phyloP scores from a whole-genome alignment of 176 grass and related monocot genomes.

The Pontederia paniculata region DNA sequence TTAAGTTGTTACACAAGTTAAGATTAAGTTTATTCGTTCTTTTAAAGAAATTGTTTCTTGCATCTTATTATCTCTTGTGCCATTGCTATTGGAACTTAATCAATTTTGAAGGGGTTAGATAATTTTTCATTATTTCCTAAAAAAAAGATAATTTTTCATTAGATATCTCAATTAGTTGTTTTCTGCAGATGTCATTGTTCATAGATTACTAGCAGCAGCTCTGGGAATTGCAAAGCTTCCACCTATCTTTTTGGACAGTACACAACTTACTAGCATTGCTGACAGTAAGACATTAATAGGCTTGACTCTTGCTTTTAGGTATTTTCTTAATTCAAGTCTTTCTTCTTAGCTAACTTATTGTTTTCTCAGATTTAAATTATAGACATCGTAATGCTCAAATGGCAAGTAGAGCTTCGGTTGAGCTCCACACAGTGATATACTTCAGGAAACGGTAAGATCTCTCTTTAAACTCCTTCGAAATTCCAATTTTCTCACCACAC shows the following conservation, averaged over 20 bases:
- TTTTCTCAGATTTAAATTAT: constrained; percentile 68
- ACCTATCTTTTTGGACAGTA: constrained; percentile 77
- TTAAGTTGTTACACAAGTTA: too few species aligned
- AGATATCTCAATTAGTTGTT: background rate
- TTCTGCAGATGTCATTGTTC: constrained; percentile 87
- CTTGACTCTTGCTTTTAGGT: background rate
- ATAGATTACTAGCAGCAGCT: constrained; percentile 90
- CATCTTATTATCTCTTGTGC: too few species aligned
- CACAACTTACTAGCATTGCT: constrained; percentile 72
- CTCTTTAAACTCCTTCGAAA: constrained; percentile 1
- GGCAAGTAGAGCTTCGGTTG: constrained; percentile 91
- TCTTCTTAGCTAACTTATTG: background rate
- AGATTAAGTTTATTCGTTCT: too few species aligned
- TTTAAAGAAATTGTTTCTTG: too few species aligned
- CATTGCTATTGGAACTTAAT: too few species aligned
- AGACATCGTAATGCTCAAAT: constrained; percentile 96
- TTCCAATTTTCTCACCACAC: constrained; percentile 12
- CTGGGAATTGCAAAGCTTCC: constrained; percentile 87
- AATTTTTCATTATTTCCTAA: background rate
- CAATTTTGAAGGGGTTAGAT: too few species aligned
- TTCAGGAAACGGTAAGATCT: constrained; percentile 82
- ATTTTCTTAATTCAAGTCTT: background rate
- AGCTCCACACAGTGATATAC: constrained; percentile 93
- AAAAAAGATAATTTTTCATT: background rate
- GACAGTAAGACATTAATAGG: constrained; percentile 54